These are phyloP conservation scores for Xylariales sp. DNA, from an alignment of 2,329 filamentous ascomycete species.

Conservation along the genomic window DNA sequence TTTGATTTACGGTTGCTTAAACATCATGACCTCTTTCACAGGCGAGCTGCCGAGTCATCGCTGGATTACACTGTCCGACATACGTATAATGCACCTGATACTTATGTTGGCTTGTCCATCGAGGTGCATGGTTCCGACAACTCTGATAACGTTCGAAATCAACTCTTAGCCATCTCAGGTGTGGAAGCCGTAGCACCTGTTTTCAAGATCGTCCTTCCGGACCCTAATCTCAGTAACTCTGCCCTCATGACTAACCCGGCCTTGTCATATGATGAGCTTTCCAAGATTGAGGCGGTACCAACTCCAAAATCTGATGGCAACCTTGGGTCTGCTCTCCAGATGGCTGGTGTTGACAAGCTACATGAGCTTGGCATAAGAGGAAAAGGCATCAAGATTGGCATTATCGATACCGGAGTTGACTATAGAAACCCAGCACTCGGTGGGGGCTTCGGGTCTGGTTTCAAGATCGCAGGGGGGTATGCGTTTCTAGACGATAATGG, in stretches of 20 bases:
- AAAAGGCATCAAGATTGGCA: constrained; percentile 14
- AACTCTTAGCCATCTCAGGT: neutral
- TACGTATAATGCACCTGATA: neutral
- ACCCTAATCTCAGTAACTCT: neutral
- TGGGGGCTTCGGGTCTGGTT: constrained; percentile 12
- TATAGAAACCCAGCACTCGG: constrained; percentile 14
- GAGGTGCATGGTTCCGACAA: neutral
- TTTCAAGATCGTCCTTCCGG: neutral
- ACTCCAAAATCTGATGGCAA: neutral
- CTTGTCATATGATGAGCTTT: neutral
- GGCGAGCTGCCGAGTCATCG: neutral
- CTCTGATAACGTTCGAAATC: neutral
- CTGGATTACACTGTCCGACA: neutral
- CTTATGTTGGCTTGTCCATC: neutral
- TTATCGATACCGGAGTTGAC: constrained; percentile 16
- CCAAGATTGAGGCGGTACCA: neutral
- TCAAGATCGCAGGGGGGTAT: constrained; percentile 14
- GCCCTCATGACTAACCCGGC: neutral
- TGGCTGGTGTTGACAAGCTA: constrained; percentile 12
- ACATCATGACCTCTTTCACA: neutral
- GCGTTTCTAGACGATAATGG: constrained; percentile 13
- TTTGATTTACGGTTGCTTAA: neutral
- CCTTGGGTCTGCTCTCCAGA: neutral
- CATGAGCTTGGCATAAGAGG: constrained; percentile 14
- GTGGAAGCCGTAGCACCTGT: neutral